These are phyloP conservation scores for Beauveria bassiana DNA, from an alignment of 2,329 filamentous ascomycete genomes.

Conservation along the genomic window DNA sequence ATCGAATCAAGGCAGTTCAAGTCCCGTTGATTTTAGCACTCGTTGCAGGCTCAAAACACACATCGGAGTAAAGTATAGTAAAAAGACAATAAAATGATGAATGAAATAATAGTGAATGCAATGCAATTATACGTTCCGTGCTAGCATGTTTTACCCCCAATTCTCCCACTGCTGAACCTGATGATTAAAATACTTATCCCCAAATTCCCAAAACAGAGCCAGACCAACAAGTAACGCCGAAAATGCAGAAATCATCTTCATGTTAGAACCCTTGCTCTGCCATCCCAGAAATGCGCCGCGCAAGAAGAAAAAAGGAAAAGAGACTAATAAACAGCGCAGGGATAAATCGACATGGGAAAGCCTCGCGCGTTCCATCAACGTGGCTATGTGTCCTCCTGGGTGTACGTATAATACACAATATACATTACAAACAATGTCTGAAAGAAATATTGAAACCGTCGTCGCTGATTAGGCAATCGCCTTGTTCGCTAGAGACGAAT, in stretches of 20 bases:
- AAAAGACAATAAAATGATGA: neutral
- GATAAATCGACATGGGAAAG: neutral
- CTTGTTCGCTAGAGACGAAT: neutral
- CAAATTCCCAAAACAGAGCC: neutral
- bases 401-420: constrained; percentile 14
- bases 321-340: neutral
- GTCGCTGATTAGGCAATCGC: neutral
- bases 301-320: neutral
- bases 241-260: constrained; percentile 2
- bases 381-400: neutral
- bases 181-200: neutral
- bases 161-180: neutral
- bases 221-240: neutral
- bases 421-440: constrained; percentile 15
- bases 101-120: neutral
- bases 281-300: constrained; percentile 1
- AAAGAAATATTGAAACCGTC: neutral
- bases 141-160: neutral
- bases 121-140: neutral
- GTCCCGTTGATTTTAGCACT: too few relatives aligned
- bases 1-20: too few relatives aligned
- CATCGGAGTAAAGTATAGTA: neutral
- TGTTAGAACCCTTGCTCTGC: neutral
- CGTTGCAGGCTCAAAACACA: too few relatives aligned
- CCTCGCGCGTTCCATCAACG: neutral